phyloP scores from a whole-genome alignment of 345 rosid genomes.

The Dipteronia sinensis region DNA sequence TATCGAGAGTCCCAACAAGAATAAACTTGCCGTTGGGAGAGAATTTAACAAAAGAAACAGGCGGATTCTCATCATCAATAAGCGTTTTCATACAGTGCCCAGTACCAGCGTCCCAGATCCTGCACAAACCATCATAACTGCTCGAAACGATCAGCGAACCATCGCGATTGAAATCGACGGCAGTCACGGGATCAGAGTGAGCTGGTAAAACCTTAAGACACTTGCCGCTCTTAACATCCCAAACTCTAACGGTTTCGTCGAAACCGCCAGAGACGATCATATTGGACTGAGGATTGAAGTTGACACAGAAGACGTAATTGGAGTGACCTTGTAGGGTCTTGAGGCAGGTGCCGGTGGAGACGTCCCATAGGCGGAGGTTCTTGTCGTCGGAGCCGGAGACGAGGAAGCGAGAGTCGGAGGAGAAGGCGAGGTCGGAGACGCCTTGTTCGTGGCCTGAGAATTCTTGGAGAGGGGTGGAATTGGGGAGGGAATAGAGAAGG shows the following conservation, averaged over 20 bases:
- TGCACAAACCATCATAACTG: slow-evolving; percentile 88
- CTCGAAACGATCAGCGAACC: slow-evolving; percentile 85
- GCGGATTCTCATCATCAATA: slow-evolving; percentile 91
- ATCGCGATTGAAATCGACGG: slow-evolving; percentile 82
- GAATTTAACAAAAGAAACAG: slow-evolving; percentile 84
- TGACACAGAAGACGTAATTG: slow-evolving; percentile 76
- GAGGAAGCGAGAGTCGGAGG: slow-evolving; percentile 79
- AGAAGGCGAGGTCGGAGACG: slow-evolving; percentile 89
- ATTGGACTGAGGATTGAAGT: slow-evolving; percentile 84
- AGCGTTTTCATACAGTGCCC: slow-evolving; percentile 88
- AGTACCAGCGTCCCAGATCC: slow-evolving; percentile 89
- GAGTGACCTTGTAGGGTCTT: slow-evolving; percentile 82
- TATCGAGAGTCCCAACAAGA: slow-evolving; percentile 87
- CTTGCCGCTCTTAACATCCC: slow-evolving; percentile 90
- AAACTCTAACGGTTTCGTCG: slow-evolving; percentile 89
- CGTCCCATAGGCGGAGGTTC: slow-evolving; percentile 92
- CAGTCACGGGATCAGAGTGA: slow-evolving; percentile 91
- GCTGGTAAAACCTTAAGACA: slow-evolving; percentile 92
- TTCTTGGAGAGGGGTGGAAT: slow-evolving; percentile 40
- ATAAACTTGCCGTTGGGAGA: slow-evolving; percentile 93
- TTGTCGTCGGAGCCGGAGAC: slow-evolving; percentile 96
- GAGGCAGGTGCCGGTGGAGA: slow-evolving; percentile 60
- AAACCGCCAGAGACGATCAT: slow-evolving; percentile 92
- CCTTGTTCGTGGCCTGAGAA: slow-evolving; percentile 77
- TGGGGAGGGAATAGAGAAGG: slow-evolving; percentile 62